Conservation (phyloP, 1,284 basidiomycete species). For the Testicularia cyperi region DNA sequence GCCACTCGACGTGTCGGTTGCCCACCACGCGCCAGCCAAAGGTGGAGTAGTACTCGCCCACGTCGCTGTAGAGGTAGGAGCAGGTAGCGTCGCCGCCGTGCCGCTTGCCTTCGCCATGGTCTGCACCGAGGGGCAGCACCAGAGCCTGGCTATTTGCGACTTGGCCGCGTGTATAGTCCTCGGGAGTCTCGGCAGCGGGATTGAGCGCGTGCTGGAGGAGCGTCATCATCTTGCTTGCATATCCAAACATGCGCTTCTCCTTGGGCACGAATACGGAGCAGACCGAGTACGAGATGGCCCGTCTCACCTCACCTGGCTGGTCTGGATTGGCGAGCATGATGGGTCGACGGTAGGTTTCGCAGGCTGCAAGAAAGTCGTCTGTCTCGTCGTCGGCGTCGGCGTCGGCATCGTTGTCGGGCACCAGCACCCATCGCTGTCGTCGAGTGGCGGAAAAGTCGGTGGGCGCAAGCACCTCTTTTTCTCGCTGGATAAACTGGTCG, state of each 20-base stretch:
- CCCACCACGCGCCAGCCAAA: conserved; percentile 61
- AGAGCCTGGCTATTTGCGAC: background rate
- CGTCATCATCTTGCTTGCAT: conserved; percentile 66
- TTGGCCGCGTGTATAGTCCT: background rate
- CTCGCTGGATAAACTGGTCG: conserved; percentile 22
- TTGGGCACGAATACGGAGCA: conserved; percentile 64
- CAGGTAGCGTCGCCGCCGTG: conserved; percentile 62
- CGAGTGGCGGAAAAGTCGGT: conserved; percentile 12
- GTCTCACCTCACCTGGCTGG: conserved; percentile 8
- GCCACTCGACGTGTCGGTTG: conserved; percentile 28
- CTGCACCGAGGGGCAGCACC: background rate
- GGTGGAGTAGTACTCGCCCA: conserved; percentile 67
- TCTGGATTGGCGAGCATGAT: conserved; percentile 14
- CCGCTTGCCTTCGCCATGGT: conserved; percentile 54
- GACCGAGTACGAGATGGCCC: conserved; percentile 13
- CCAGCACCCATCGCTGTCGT: conserved; percentile 23
- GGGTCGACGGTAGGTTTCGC: conserved; percentile 30
- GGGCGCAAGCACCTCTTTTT: conserved; percentile 8
- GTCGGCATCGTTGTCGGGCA: conserved; percentile 15
- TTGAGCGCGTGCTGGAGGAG: conserved; percentile 65
- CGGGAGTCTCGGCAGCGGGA: conserved; percentile 2
- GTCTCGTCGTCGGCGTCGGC: conserved; percentile 17
- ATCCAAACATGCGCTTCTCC: conserved; percentile 64
- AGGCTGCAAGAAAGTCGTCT: conserved; percentile 13
- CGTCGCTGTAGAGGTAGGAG: conserved; percentile 69